Evolutionary conservation across 257 asterid species (phyloP).

Genomic region (Oldenlandia corymbosa): DNA sequence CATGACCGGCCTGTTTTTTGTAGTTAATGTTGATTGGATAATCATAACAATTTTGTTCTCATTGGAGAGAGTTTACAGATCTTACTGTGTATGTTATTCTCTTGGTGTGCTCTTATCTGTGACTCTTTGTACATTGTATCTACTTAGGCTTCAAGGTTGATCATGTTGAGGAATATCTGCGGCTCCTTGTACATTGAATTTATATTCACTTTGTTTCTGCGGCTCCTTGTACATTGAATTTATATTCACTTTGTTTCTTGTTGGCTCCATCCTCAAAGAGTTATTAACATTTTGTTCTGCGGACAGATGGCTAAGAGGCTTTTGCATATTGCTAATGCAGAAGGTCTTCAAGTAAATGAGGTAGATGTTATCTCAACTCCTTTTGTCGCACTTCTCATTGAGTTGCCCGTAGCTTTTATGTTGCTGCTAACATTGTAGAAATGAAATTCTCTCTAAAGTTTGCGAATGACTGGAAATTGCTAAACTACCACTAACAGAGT

Average conservation of each 20-base stretch:
- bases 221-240: slow-evolving; percentile 14
- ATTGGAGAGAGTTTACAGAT: not conserved
- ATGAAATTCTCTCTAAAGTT: not conserved
- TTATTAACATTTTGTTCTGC: slow-evolving; percentile 23
- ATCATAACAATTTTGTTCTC: not conserved
- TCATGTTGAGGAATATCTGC: slow-evolving; percentile 11
- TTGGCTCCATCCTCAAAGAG: slow-evolving; percentile 12
- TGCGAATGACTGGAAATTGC: not conserved
- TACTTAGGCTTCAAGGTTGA: slow-evolving; percentile 2
- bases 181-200: slow-evolving; percentile 14
- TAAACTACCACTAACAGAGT: not conserved
- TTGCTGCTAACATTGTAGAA: not conserved
- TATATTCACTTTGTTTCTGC: slow-evolving; percentile 21
- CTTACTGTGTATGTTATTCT: not conserved
- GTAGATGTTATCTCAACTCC: slow-evolving; percentile 29
- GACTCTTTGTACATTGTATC: too few relatives aligned
- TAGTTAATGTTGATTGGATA: not conserved
- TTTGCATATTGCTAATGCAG: slow-evolving; percentile 67
- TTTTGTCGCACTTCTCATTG: not conserved
- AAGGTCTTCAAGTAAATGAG: slow-evolving; percentile 84
- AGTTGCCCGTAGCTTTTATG: not conserved
- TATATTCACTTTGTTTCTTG: too few relatives aligned
- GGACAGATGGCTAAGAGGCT: slow-evolving; percentile 91
- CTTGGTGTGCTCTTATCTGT: not conserved
- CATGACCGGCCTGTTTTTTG: not conserved